These are phyloP conservation scores for Epichloe scottii DNA, from an alignment of 2,329 filamentous ascomycete genomes.

Conservation along the genomic window DNA sequence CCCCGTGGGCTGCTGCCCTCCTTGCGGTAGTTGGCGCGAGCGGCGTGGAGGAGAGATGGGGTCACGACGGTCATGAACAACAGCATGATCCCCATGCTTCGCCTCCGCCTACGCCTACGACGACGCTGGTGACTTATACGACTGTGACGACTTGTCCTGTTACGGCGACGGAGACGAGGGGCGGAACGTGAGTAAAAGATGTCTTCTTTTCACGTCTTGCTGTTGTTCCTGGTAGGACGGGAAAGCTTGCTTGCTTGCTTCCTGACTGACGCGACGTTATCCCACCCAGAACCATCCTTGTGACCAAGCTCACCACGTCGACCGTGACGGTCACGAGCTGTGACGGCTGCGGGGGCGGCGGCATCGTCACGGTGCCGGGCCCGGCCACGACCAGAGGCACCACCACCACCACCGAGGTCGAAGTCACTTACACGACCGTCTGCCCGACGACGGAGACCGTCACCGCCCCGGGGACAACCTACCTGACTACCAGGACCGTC, in stretches of 20 bases:
- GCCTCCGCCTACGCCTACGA: slow-evolving; percentile 1
- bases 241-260: not conserved
- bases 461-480: slow-evolving; percentile 22
- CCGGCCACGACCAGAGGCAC: slow-evolving; percentile 20
- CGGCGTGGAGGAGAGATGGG: slow-evolving; percentile 2
- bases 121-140: slow-evolving; percentile 23
- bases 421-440: slow-evolving; percentile 27
- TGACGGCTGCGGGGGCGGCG: slow-evolving; percentile 20
- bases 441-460: slow-evolving; percentile 24
- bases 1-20: slow-evolving; percentile 3
- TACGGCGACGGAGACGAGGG: slow-evolving; percentile 27
- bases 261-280: not conserved
- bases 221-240: not conserved
- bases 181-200: slow-evolving; percentile 28
- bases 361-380: slow-evolving; percentile 24
- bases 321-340: slow-evolving; percentile 30
- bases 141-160: slow-evolving; percentile 34
- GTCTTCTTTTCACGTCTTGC: not conserved
- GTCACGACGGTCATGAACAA: not conserved
- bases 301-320: slow-evolving; percentile 30
- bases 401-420: slow-evolving; percentile 21
- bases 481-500: slow-evolving; percentile 13
- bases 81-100: not conserved
- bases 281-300: slow-evolving; percentile 25
- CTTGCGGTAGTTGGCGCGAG: slow-evolving; percentile 1